Conservation (phyloP, 352 stramenopile genomes). For the Globisporangium megalacanthum region DNA sequence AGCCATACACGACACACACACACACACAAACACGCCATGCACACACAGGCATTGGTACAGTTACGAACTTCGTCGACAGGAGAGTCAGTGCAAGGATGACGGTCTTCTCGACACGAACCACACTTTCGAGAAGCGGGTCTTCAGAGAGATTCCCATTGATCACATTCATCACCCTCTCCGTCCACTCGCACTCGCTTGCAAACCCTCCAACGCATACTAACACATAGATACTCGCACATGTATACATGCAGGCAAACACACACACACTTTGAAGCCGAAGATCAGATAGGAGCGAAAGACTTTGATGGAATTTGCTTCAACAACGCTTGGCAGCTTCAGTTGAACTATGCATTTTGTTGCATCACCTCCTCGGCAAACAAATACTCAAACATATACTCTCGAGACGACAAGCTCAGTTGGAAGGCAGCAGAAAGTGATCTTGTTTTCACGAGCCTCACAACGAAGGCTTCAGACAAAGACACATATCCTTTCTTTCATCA, state of each 20-base stretch:
- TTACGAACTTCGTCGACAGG: slow-evolving; percentile 1
- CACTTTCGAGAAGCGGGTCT: slow-evolving; percentile 18
- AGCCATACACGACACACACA: slow-evolving; percentile 19
- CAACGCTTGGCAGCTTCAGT: slow-evolving; percentile 57
- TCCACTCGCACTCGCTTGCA: too few relatives aligned
- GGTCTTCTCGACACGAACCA: slow-evolving; percentile 46
- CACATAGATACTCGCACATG: not conserved
- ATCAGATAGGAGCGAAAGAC: slow-evolving; percentile 87
- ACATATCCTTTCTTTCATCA: slow-evolving; percentile 82
- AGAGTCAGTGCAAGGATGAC: slow-evolving; percentile 83
- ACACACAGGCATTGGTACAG: too few relatives aligned
- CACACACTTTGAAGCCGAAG: slow-evolving; percentile 19
- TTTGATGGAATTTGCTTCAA: slow-evolving; percentile 64
- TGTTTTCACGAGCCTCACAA: slow-evolving; percentile 53
- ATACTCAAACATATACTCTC: not conserved
- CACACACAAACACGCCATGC: not conserved
- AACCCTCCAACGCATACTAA: not conserved
- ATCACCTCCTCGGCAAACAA: slow-evolving; percentile 43
- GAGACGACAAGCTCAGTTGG: slow-evolving; percentile 67
- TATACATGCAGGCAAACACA: not conserved
- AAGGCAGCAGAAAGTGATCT: slow-evolving; percentile 85
- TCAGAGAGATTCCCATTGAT: slow-evolving; percentile 83
- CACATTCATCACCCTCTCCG: slow-evolving; percentile 68
- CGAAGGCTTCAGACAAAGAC: slow-evolving; percentile 58
- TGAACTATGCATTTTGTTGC: slow-evolving; percentile 80